phyloP scores from a whole-genome alignment of 805 yeast genomes.

The Wickerhamiella australiensis region DNA sequence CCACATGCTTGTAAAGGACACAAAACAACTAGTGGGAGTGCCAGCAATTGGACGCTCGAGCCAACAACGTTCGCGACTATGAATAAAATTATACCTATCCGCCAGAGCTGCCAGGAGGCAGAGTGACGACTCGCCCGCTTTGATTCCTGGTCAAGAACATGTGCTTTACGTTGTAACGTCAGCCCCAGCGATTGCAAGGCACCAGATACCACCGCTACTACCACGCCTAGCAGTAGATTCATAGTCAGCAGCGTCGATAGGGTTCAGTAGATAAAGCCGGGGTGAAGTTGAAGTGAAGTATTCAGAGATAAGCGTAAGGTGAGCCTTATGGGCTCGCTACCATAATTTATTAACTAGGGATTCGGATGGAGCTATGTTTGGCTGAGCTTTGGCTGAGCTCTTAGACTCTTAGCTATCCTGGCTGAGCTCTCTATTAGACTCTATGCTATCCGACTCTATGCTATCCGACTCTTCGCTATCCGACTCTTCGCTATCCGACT shows the following conservation, averaged over 20 bases:
- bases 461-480: too few species aligned
- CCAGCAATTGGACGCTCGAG: slow-evolving; percentile 68
- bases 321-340: too few species aligned
- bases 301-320: too few species aligned
- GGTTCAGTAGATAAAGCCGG: not conserved
- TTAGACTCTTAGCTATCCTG: too few species aligned
- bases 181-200: slow-evolving; percentile 73
- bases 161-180: slow-evolving; percentile 70
- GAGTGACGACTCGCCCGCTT: slow-evolving; percentile 28
- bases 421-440: too few species aligned
- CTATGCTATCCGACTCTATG: too few species aligned
- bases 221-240: slow-evolving; percentile 43
- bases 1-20: slow-evolving; percentile 82
- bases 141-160: slow-evolving; percentile 36
- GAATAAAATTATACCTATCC: slow-evolving; percentile 58
- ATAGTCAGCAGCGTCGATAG: slow-evolving; percentile 7
- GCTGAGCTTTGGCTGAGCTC: too few species aligned
- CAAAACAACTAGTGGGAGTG: slow-evolving; percentile 66
- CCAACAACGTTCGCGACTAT: slow-evolving; percentile 67
- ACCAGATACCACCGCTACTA: slow-evolving; percentile 61
- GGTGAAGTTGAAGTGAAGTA: too few species aligned
- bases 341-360: too few species aligned
- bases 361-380: too few species aligned
- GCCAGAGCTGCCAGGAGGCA: slow-evolving; percentile 42
- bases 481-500: too few species aligned